These are phyloP conservation scores for Sphaerulina vaccinii DNA, from an alignment of 2,329 filamentous ascomycete species.

Conservation along the genomic window DNA sequence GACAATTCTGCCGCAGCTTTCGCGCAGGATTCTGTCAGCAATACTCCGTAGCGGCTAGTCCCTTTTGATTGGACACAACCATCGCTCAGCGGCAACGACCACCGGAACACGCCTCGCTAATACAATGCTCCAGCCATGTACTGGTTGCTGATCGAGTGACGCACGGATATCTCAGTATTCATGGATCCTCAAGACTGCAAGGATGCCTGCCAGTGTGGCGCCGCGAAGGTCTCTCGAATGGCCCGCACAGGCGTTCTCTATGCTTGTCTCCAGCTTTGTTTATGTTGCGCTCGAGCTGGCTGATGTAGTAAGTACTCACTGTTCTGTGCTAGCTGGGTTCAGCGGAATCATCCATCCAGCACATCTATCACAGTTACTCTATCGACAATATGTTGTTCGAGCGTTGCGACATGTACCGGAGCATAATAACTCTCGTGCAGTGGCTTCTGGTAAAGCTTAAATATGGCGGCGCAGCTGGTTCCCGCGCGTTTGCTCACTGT, in stretches of 20 bases:
- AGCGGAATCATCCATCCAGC: too few relatives aligned
- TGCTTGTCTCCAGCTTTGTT: too few relatives aligned
- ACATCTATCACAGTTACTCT: too few relatives aligned
- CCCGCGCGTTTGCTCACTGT: conserved; percentile 22
- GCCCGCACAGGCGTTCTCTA: too few relatives aligned
- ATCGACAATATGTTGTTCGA: neutral
- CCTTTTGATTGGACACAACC: conserved; percentile 12
- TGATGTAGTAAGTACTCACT: too few relatives aligned
- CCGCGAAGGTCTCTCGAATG: neutral
- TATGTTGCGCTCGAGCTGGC: too few relatives aligned
- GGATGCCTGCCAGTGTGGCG: conserved; percentile 2
- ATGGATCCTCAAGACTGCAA: conserved; percentile 19
- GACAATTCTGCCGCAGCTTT: neutral
- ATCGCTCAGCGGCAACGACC: conserved; percentile 19
- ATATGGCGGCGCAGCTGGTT: conserved; percentile 19
- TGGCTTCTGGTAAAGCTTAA: conserved; percentile 24
- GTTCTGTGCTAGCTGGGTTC: too few relatives aligned
- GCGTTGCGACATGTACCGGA: conserved; percentile 14
- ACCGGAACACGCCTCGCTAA: conserved; percentile 24
- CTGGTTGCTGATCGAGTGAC: conserved; percentile 12
- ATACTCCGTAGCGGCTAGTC: conserved; percentile 8
- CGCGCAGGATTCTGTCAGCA: conserved; percentile 2
- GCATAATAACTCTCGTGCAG: conserved; percentile 12
- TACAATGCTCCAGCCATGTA: conserved; percentile 16
- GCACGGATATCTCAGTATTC: conserved; percentile 17